These are phyloP conservation scores for Lasiosphaeriaceae sp. DNA, from an alignment of 495 filamentous ascomycete genomes.

Conservation along the genomic window DNA sequence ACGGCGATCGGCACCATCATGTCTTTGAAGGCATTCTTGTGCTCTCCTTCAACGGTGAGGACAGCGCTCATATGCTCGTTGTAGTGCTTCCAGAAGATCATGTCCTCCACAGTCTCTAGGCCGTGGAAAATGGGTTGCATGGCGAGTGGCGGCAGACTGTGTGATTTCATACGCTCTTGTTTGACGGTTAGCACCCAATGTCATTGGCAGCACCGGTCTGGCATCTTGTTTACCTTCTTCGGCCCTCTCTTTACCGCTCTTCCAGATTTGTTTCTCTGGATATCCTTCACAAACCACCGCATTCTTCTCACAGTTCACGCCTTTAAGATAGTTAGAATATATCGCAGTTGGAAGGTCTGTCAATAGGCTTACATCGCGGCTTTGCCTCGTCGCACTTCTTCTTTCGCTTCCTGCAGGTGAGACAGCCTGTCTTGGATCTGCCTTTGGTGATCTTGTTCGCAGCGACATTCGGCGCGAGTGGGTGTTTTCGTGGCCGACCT, in stretches of 20 bases:
- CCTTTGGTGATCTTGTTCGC: constrained; percentile 72
- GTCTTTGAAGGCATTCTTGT: constrained; percentile 85
- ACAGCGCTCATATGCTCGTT: constrained; percentile 75
- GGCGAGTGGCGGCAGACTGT: constrained; percentile 53
- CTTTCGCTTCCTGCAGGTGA: constrained; percentile 86
- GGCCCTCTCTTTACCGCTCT: constrained; percentile 70
- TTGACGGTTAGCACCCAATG: constrained; percentile 22
- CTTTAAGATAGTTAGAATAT: constrained; percentile 36
- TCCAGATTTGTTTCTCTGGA: constrained; percentile 84
- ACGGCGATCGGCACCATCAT: constrained; percentile 84
- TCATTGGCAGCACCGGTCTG: constrained; percentile 1
- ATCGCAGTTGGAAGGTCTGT: not conserved
- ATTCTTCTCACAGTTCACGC: constrained; percentile 90
- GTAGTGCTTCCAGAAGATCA: constrained; percentile 83
- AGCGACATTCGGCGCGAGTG: constrained; percentile 47
- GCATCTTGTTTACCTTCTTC: constrained; percentile 59
- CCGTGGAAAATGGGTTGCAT: constrained; percentile 79
- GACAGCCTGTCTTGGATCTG: constrained; percentile 90
- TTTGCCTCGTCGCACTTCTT: constrained; percentile 99
- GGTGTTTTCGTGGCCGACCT: constrained; percentile 83
- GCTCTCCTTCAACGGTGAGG: constrained; percentile 77
- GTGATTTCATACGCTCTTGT: constrained; percentile 40
- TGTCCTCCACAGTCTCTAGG: constrained; percentile 80
- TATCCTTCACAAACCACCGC: constrained; percentile 91
- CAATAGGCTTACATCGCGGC: constrained; percentile 62